Conservation (phyloP, 2,329 filamentous ascomycete genomes). For the Zymoseptoria crescenta region DNA sequence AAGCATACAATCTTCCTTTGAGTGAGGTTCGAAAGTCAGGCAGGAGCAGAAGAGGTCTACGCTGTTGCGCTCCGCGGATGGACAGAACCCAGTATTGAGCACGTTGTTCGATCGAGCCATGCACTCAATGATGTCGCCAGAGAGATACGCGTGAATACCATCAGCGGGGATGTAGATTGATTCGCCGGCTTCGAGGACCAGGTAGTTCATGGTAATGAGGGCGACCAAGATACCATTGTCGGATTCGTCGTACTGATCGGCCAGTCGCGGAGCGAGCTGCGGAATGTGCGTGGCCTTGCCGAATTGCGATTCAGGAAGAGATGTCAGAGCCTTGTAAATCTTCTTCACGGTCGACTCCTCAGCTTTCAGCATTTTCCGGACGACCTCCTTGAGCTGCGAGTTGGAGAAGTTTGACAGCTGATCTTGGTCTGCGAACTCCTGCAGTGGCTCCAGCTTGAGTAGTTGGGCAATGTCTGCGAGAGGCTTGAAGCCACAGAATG, state of each 20-base stretch:
- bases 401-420: constrained; percentile 52
- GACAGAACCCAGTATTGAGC: constrained; percentile 67
- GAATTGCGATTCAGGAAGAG: constrained; percentile 43
- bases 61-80: constrained; percentile 54
- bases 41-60: constrained; percentile 56
- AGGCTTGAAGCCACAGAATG: constrained; percentile 68
- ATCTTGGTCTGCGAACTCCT: constrained; percentile 42
- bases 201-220: constrained; percentile 65
- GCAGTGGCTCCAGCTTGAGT: constrained; percentile 49
- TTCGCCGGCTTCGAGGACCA: constrained; percentile 57
- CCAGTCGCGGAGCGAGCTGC: constrained; percentile 56
- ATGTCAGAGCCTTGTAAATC: constrained; percentile 46
- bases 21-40: constrained; percentile 58
- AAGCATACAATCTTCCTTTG: constrained; percentile 49
- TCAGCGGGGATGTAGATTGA: constrained; percentile 65
- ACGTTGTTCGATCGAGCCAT: constrained; percentile 72
- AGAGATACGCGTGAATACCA: constrained; percentile 65
- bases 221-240: constrained; percentile 65
- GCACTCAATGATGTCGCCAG: constrained; percentile 68
- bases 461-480: constrained; percentile 51
- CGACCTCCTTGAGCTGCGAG: constrained; percentile 50
- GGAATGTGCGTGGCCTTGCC: constrained; percentile 52
- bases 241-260: constrained; percentile 52
- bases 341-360: constrained; percentile 46
- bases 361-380: constrained; percentile 48